These are phyloP conservation scores for Nicotiana tomentosiformis DNA, from an alignment of 257 asterid genomes.

Conservation along the genomic window DNA sequence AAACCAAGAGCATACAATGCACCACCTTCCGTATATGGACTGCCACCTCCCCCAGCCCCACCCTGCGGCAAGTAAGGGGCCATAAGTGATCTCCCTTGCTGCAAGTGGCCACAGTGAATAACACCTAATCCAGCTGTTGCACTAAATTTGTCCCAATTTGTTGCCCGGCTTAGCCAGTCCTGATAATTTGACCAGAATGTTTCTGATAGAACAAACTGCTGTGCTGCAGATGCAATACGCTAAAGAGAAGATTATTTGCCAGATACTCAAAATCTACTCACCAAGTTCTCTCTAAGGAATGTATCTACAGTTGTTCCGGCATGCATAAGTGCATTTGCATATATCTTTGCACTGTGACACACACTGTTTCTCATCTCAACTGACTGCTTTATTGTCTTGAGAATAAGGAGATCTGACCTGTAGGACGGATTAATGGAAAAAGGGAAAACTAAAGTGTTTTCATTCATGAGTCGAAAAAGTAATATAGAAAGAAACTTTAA, in stretches of 20 bases:
- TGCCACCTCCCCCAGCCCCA: constrained; percentile 87
- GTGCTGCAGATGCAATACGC: not conserved
- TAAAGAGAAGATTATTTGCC: not conserved
- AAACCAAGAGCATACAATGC: constrained; percentile 93
- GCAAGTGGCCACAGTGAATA: constrained; percentile 91
- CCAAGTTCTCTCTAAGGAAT: constrained; percentile 91
- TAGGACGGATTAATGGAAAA: constrained; percentile 1
- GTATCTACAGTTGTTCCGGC: constrained; percentile 99
- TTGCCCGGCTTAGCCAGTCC: constrained; percentile 98
- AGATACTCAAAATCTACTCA: constrained; percentile 11
- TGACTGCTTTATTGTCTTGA: constrained; percentile 93
- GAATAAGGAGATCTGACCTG: constrained; percentile 94
- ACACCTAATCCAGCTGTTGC: constrained; percentile 99
- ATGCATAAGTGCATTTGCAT: constrained; percentile 96
- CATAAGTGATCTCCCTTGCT: constrained; percentile 95
- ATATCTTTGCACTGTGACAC: constrained; percentile 94
- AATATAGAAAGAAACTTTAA: not conserved
- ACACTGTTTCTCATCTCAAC: constrained; percentile 94
- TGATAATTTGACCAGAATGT: constrained; percentile 20
- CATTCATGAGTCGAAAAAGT: not conserved
- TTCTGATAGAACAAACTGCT: not conserved
- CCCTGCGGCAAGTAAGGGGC: constrained; percentile 97
- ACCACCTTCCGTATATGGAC: constrained; percentile 99
- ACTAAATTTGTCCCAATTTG: constrained; percentile 97
- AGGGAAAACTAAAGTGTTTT: constrained; percentile 9